Conservation (phyloP, 176 grass and related monocot genomes). For the Carex cristatella region DNA sequence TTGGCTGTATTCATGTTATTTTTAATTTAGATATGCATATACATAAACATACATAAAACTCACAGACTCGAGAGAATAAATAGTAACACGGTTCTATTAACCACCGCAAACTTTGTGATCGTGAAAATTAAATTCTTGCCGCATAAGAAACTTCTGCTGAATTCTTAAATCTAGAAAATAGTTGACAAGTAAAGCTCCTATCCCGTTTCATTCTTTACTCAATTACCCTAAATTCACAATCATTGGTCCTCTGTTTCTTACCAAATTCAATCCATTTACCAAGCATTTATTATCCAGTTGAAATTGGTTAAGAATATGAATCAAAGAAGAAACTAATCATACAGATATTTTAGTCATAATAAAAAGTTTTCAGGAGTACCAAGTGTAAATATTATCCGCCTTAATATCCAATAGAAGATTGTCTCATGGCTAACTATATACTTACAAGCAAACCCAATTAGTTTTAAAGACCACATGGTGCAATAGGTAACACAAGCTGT, state of each 20-base stretch:
- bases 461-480: background rate
- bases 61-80: background rate
- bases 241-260: background rate
- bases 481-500: background rate
- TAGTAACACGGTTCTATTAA: background rate
- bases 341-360: background rate
- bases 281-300: background rate
- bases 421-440: background rate
- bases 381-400: background rate
- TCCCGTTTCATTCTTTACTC: background rate
- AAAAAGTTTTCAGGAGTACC: background rate
- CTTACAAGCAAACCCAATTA: background rate
- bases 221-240: background rate
- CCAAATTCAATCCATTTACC: background rate
- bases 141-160: background rate
- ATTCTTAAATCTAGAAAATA: background rate
- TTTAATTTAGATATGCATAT: background rate
- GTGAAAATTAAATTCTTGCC: background rate
- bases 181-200: background rate
- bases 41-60: background rate
- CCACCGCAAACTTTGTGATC: background rate
- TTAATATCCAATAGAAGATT: background rate
- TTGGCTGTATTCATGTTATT: slow-evolving; percentile 46
- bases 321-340: background rate
- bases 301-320: background rate